These are phyloP conservation scores for Beauveria sp. DNA, from an alignment of 2,329 filamentous ascomycete genomes.

Conservation along the genomic window DNA sequence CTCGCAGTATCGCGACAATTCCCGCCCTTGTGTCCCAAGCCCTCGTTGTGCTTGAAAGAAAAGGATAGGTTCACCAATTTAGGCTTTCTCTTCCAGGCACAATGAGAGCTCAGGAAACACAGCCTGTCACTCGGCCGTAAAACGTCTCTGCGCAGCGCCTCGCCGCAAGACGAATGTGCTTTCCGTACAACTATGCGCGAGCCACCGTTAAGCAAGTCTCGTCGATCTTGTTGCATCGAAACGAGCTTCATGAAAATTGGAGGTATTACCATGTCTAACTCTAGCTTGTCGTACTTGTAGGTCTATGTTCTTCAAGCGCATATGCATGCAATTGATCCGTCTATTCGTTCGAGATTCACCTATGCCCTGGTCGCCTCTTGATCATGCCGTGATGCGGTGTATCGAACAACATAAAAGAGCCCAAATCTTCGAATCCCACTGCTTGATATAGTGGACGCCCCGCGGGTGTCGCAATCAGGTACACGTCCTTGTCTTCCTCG, in stretches of 20 bases:
- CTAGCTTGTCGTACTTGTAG: background rate
- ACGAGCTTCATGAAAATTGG: background rate
- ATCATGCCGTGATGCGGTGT: conserved; percentile 7
- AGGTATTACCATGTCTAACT: background rate
- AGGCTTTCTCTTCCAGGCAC: too few species aligned
- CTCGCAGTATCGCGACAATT: too few species aligned
- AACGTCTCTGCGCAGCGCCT: background rate
- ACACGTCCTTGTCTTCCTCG: conserved; percentile 8
- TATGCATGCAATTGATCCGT: background rate
- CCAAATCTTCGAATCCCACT: conserved; percentile 4
- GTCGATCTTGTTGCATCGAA: background rate
- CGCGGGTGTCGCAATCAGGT: conserved; percentile 8
- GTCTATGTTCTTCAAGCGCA: background rate
- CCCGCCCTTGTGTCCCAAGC: too few species aligned
- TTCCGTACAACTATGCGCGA: background rate
- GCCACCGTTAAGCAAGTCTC: background rate
- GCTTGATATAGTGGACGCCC: conserved; percentile 4
- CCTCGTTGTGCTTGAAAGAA: too few species aligned
- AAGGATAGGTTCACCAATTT: too few species aligned
- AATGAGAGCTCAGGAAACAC: background rate
- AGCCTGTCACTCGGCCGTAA: background rate
- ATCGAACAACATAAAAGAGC: background rate
- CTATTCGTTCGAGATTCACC: too few species aligned
- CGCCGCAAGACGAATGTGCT: background rate
- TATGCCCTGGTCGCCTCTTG: background rate